Conservation (phyloP, 495 filamentous ascomycete genomes). For the Halenospora varia region DNA sequence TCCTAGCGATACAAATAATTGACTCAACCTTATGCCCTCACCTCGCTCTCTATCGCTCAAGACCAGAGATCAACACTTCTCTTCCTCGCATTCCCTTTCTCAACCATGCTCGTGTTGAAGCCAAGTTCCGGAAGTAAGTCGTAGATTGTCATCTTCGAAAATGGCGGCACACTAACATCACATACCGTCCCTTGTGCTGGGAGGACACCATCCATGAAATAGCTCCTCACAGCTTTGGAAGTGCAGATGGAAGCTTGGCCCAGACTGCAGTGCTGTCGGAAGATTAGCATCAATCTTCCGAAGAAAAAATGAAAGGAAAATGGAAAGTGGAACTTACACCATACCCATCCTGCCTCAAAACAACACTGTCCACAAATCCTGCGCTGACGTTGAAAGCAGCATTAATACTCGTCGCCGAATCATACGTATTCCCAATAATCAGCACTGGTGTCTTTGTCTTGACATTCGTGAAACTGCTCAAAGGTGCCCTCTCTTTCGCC, state of each 20-base stretch:
- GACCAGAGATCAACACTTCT: too few relatives aligned
- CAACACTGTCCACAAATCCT: slow-evolving; percentile 46
- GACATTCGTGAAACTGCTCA: slow-evolving; percentile 37
- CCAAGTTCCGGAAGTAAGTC: too few relatives aligned
- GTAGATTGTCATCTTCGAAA: not conserved
- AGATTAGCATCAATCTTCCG: too few relatives aligned
- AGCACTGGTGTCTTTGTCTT: slow-evolving; percentile 42
- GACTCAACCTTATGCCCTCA: too few relatives aligned
- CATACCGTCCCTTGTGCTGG: slow-evolving; percentile 41
- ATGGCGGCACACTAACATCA: slow-evolving; percentile 13
- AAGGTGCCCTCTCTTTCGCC: slow-evolving; percentile 38
- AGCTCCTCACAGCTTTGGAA: slow-evolving; percentile 36
- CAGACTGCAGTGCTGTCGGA: slow-evolving; percentile 41
- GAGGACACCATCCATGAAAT: slow-evolving; percentile 45
- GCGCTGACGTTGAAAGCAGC: slow-evolving; percentile 46
- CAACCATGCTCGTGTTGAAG: too few relatives aligned
- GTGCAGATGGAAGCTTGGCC: slow-evolving; percentile 45
- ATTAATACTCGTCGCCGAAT: slow-evolving; percentile 38
- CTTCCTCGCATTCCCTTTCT: too few relatives aligned
- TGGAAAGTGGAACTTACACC: slow-evolving; percentile 39
- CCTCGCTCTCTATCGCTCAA: too few relatives aligned
- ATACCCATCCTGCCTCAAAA: slow-evolving; percentile 49
- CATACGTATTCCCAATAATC: slow-evolving; percentile 38
- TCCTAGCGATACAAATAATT: too few relatives aligned
- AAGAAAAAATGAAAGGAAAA: not conserved